Base-by-base conservation (phyloP, 1,139 yeast genomes). In the Meyerozyma athensensis region DNA sequence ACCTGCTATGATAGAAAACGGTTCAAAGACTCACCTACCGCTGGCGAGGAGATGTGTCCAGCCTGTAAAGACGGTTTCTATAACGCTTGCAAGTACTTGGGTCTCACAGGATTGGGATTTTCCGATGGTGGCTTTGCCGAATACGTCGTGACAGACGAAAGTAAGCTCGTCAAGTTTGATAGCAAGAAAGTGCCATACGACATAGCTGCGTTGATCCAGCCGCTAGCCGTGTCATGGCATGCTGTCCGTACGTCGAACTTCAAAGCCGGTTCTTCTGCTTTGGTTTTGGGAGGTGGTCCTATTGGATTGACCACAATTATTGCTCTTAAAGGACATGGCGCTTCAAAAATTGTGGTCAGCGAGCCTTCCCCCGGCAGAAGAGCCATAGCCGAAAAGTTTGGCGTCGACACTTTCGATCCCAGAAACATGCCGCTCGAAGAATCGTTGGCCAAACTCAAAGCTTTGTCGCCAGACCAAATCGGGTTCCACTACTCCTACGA, bases 221-320 rank as follows among this genome's bases (percentile, higher is more conserved):
- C 82, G 6, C 55, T 77, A 26, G 59, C 79, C 1, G 82, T 77
- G 16, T 74, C 79, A 9, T 76, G 79, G 79, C 82, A 77, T 51
- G 82, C 80, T 1, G 73, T 74, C 26, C 61, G 66, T 36, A 56
- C 66, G 13, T 59, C 77, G 0, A 55, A 56, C n/a, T 65, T 75
- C 47, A 50, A 63, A 42, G 55, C 53, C 12, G 28, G 28, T 4
- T 32, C 33, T 24, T 10, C 33, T 6, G 35, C 33, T n/a, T 21
- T 36, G 28, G 38, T 36, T 13, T 16, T 36, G 9, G 38, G 38
- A 14, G 38, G 31, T 4, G 38, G 38, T 1, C 38, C 38, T 7
- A 36, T 36, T 17, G 38, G 38, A 10, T 16, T 36, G 8, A 19
- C 36, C 6, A 24, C 36, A 19, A 19, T 36, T 7, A n/a, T 36